Conservation (phyloP, 805 yeast genomes). For the Candida manassasensis region DNA sequence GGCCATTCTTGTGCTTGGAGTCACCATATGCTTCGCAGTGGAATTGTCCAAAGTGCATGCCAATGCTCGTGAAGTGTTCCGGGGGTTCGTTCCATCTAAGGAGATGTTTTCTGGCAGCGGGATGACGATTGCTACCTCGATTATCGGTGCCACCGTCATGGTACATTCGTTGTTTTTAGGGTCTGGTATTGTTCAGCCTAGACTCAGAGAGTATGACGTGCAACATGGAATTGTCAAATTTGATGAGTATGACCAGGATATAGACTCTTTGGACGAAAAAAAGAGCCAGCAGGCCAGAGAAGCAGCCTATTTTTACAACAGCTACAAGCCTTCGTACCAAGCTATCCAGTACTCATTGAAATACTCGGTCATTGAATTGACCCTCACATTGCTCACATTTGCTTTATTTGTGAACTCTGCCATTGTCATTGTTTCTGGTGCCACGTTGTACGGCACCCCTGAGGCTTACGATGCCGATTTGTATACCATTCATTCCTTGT, state of each 20-base stretch:
- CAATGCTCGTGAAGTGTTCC: slow-evolving; percentile 28
- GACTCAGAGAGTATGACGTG: slow-evolving; percentile 43
- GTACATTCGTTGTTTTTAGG: slow-evolving; percentile 48
- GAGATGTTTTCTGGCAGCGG: slow-evolving; percentile 41
- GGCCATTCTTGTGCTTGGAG: slow-evolving; percentile 38
- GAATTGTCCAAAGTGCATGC: slow-evolving; percentile 35
- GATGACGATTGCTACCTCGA: slow-evolving; percentile 43
- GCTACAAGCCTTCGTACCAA: slow-evolving; percentile 64
- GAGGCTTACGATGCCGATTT: slow-evolving; percentile 80
- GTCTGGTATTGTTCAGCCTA: slow-evolving; percentile 45
- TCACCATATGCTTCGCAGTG: slow-evolving; percentile 43
- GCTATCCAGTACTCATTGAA: slow-evolving; percentile 71
- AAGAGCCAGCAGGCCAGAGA: slow-evolving; percentile 12
- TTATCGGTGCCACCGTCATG: slow-evolving; percentile 50
- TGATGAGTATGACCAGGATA: slow-evolving; percentile 10
- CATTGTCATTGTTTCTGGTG: slow-evolving; percentile 76
- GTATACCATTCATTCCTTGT: slow-evolving; percentile 66
- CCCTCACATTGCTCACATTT: slow-evolving; percentile 65
- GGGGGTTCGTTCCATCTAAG: slow-evolving; percentile 42
- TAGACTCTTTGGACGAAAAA: slow-evolving; percentile 6
- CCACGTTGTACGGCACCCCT: slow-evolving; percentile 64
- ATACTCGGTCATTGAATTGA: slow-evolving; percentile 68
- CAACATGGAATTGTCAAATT: slow-evolving; percentile 28
- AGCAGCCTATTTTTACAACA: slow-evolving; percentile 28
- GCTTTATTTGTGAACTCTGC: slow-evolving; percentile 87